Evolutionary conservation across 2,329 filamentous ascomycete species (phyloP).

Genomic region (Venturia aucupariae): DNA sequence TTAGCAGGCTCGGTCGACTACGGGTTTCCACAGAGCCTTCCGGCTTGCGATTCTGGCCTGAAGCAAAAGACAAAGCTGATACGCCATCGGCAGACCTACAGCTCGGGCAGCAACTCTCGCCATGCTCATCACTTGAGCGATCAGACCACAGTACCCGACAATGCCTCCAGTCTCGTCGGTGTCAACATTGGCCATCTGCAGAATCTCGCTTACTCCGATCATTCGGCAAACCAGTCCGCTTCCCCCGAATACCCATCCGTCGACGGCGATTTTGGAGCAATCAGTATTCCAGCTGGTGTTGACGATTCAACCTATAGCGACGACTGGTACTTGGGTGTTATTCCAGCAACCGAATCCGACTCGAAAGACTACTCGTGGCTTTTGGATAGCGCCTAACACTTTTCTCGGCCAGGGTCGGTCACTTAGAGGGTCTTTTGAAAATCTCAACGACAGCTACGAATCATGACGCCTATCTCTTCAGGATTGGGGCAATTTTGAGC

Average conservation of each 20-base stretch:
- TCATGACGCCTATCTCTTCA: conserved; percentile 2
- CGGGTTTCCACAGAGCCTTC: conserved; percentile 18
- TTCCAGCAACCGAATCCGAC: background rate
- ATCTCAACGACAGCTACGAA: conserved; percentile 2
- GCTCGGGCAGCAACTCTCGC: conserved; percentile 3
- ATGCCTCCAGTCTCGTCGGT: background rate
- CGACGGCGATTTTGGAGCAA: conserved; percentile 8
- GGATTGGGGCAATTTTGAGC: background rate
- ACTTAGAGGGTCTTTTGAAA: background rate
- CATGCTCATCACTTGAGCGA: conserved; percentile 2
- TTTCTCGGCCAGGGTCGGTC: background rate
- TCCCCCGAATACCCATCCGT: background rate
- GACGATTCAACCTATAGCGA: background rate
- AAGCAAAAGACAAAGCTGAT: conserved; percentile 5
- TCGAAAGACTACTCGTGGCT: conserved; percentile 13
- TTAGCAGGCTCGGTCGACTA: conserved; percentile 28
- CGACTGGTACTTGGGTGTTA: background rate
- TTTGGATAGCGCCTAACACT: conserved; percentile 9
- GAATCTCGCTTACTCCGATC: conserved; percentile 10
- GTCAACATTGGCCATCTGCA: conserved; percentile 14
- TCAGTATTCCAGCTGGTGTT: conserved; percentile 8
- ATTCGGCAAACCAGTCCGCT: conserved; percentile 1
- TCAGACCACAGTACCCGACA: conserved; percentile 2
- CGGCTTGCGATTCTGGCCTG: conserved; percentile 4
- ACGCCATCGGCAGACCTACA: conserved; percentile 12